Evolutionary conservation across 306 rosid species (phyloP), one percentile per base, ranked within the genome.

Genomic region (Parietaria judaica): DNA sequence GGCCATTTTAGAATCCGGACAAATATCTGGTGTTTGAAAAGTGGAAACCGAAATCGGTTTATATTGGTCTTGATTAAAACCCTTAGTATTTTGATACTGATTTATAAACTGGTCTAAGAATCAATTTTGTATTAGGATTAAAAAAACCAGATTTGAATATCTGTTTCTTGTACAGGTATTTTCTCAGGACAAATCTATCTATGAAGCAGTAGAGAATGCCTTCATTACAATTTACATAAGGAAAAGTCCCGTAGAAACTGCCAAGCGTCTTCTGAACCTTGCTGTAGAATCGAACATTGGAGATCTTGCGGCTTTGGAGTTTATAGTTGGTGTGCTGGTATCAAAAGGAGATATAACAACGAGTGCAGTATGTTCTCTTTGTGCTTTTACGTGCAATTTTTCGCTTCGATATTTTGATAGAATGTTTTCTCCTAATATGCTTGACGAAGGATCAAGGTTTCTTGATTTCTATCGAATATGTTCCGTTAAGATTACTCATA

Each of bases 181-280:
- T 86, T 91, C 98, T 60, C 96, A 91, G 67, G 98, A 88, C 60
- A 91, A 91, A 72, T 85, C 98, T 74, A 88, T 91, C 73, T 86
- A 76, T 52, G 98, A 88, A 78, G 98, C 98, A 69, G 96, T 91
- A 69, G 98, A 91, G 85, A 83, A 76, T 11, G 96, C 98, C 58
- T 91, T 91, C 69, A 56, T 78, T 50, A 75, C 95, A 63, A 91
- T 91, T 72, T 91, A 85, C 73, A 80, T 91, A 38, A 74, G 83
- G 72, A 91, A 88, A 74, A 85, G 54, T 67, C 89, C 92, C 11
- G 65, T 68, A 10, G 98, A 91, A 77, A 86, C 92, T 65, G 95
- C 96, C 62, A 85, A 77, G 76, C 83, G 79, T 72, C 82, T 91
- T 43, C 65, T 79, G 77, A 80, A 76, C 64, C 98, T 91, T 70